Evolutionary conservation across 2,329 filamentous ascomycete species (phyloP), one percentile per base, ranked within the genome.

Genomic region (Xylaria sp.): DNA sequence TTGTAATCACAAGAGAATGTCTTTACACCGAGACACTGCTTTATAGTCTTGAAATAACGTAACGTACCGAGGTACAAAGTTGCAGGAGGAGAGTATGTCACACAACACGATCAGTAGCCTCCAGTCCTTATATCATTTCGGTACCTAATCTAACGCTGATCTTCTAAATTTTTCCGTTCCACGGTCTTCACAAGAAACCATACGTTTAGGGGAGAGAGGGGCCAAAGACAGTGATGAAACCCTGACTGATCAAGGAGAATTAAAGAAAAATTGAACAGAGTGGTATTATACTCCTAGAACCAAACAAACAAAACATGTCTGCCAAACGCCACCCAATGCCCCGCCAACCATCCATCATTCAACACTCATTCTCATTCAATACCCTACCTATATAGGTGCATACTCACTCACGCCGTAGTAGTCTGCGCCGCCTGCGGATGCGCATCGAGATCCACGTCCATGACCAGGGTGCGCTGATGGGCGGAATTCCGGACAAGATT

Each of bases 401-500:
- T 33, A 33, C 31, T 33, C 7, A 20, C 38, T 72, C 59, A 66
- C 51, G 59, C 44, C 17, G 20, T 33, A 10, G 26, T 46, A 13
- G 20, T 31, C 57, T 46, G 59, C 33, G 33, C 31, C 23, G 54
- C 80, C 6, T 80, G 80, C 9, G 85, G 85, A 38, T 85, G 84
- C 13, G 82, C 82, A 13, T 89, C 87, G 9, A 89, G 80, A 72
- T 89, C 87, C 51, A 89, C 82, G 7, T 79, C 82, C 67, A 84
- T 81, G 28, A 89, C 84, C 51, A 80, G 79, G 53, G 77, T 78
- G 40, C 86, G 83, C 74, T 90, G 84, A 66, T 83, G 80, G 23
- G 83, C 83, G 69, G 86, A 89, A 73, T 90, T 86, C 68, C 92
- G 87, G 61, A 96, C 89, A 20, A 99, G 86, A 76, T 97, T 96